Conservation (phyloP, 768 basidiomycete species). For the Vararia minispora region DNA sequence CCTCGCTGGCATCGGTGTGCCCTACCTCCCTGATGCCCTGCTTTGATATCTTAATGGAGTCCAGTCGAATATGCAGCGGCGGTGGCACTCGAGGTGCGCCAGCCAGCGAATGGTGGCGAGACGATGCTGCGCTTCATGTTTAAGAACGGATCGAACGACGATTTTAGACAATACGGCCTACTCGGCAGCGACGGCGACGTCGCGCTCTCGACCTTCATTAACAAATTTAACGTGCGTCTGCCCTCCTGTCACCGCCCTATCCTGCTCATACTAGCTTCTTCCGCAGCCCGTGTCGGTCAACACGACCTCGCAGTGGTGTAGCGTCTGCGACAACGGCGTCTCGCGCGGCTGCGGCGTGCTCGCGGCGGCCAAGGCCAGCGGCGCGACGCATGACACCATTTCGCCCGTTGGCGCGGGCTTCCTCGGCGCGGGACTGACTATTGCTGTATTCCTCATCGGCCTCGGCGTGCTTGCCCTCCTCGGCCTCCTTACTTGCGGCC, state of each 20-base stretch:
- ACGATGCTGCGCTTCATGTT: constrained; percentile 54
- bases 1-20: constrained; percentile 47
- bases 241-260: neutral
- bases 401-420: constrained; percentile 55
- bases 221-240: constrained; percentile 25
- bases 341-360: constrained; percentile 41
- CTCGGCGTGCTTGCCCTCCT: constrained; percentile 29
- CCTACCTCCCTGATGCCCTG: neutral
- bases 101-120: constrained; percentile 30
- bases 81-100: constrained; percentile 48
- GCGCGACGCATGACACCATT: constrained; percentile 31
- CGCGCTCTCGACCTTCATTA: constrained; percentile 39
- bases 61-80: constrained; percentile 53
- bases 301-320: constrained; percentile 47
- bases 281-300: constrained; percentile 38
- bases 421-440: constrained; percentile 47
- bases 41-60: neutral
- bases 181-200: constrained; percentile 34
- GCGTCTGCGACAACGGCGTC: constrained; percentile 41
- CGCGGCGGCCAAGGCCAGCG: constrained; percentile 13
- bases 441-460: constrained; percentile 29
- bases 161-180: constrained; percentile 36
- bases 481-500: constrained; percentile 23
- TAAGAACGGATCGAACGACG: constrained; percentile 51
- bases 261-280: neutral